phyloP scores from a whole-genome alignment of 2,329 filamentous ascomycete genomes.

The Sclerotinia borealis region DNA sequence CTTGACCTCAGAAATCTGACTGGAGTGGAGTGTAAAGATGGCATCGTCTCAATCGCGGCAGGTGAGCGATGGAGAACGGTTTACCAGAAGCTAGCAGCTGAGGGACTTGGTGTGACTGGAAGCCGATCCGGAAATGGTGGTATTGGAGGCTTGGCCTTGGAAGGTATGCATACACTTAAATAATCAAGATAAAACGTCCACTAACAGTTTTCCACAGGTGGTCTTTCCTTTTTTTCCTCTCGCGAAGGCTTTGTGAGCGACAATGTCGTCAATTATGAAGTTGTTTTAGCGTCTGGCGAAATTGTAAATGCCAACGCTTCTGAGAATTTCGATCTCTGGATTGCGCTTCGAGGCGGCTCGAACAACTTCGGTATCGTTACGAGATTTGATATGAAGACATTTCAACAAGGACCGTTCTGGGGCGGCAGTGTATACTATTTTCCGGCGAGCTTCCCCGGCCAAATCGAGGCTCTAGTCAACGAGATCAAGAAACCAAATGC shows the following conservation, averaged over 20 bases:
- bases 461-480: background rate
- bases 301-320: slow-evolving; percentile 38
- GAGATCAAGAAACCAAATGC: slow-evolving; percentile 8
- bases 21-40: background rate
- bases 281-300: slow-evolving; percentile 46
- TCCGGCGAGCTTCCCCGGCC: background rate
- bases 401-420: slow-evolving; percentile 13
- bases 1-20: slow-evolving; percentile 5
- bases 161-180: background rate
- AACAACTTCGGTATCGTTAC: slow-evolving; percentile 50
- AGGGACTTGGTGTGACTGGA: background rate
- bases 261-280: slow-evolving; percentile 43
- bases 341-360: slow-evolving; percentile 48
- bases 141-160: slow-evolving; percentile 12
- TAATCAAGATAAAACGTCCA: background rate
- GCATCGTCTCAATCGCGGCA: background rate
- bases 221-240: slow-evolving; percentile 21
- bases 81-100: background rate
- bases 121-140: slow-evolving; percentile 8
- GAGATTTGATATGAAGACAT: slow-evolving; percentile 33
- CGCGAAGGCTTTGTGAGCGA: slow-evolving; percentile 44
- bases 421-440: slow-evolving; percentile 12
- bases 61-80: slow-evolving; percentile 1
- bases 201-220: slow-evolving; percentile 16
- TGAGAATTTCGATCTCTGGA: slow-evolving; percentile 44